phyloP scores from a whole-genome alignment of 2,329 filamentous ascomycete genomes.

The Claviceps citrina region DNA sequence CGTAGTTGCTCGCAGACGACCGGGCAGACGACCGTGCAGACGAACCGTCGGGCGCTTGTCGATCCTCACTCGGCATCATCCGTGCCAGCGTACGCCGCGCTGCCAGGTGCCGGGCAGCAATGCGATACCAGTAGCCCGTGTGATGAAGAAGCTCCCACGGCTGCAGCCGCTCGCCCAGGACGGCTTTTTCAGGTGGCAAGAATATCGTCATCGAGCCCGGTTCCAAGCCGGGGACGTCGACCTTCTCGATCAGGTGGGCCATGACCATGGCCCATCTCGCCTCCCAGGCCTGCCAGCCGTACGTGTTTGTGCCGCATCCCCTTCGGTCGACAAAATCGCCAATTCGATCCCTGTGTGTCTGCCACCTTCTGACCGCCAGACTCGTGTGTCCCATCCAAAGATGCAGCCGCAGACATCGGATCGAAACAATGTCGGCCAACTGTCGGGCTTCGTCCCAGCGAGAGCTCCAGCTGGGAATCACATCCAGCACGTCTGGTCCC shows the following conservation, averaged over 20 bases:
- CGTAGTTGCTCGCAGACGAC: constrained; percentile 37
- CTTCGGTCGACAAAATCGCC: constrained; percentile 65
- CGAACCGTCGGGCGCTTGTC: constrained; percentile 33
- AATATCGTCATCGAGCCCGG: constrained; percentile 30
- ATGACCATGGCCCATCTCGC: constrained; percentile 52
- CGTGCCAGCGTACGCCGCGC: constrained; percentile 38
- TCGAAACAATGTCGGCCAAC: constrained; percentile 63
- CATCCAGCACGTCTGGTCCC: constrained; percentile 70
- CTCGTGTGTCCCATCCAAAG: constrained; percentile 70
- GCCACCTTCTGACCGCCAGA: constrained; percentile 66
- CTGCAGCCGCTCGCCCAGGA: constrained; percentile 40
- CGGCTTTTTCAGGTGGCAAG: constrained; percentile 41
- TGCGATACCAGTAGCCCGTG: constrained; percentile 50
- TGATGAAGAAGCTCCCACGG: constrained; percentile 53
- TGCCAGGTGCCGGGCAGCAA: constrained; percentile 41
- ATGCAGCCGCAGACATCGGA: constrained; percentile 69
- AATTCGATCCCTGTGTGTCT: constrained; percentile 57
- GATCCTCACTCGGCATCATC: constrained; percentile 42
- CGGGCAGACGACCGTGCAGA: constrained; percentile 31
- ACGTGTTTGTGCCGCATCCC: constrained; percentile 73
- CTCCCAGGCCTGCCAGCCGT: constrained; percentile 92
- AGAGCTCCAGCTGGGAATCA: constrained; percentile 76
- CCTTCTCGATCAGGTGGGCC: constrained; percentile 43
- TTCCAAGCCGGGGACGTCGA: constrained; percentile 34
- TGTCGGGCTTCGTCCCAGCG: constrained; percentile 89